These are phyloP conservation scores for Ganoderma multipileum DNA, from an alignment of 1,284 basidiomycete genomes.

Conservation along the genomic window DNA sequence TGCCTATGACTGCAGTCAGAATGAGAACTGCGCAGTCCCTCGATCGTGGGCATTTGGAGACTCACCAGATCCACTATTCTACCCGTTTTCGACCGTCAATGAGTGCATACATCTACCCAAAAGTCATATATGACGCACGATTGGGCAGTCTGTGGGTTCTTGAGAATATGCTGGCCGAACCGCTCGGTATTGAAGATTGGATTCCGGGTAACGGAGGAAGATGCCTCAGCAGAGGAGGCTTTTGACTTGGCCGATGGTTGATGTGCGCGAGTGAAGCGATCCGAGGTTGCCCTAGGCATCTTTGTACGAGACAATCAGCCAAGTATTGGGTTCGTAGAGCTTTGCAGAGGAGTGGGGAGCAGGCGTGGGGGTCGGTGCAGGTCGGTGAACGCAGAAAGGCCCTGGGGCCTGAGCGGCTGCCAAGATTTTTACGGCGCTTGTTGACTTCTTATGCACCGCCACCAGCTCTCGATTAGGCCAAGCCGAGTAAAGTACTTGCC, in stretches of 20 bases:
- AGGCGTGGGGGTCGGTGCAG: background rate
- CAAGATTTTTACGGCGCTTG: background rate
- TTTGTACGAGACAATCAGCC: background rate
- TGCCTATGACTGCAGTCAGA: conserved; percentile 59
- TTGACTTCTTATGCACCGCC: background rate
- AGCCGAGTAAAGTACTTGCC: too few relatives aligned
- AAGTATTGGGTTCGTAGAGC: background rate
- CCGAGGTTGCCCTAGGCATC: conserved; percentile 93
- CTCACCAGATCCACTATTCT: conserved; percentile 83
- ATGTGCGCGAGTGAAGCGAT: conserved; percentile 81
- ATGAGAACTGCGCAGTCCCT: conserved; percentile 2
- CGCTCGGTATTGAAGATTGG: conserved; percentile 93
- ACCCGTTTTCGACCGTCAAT: conserved; percentile 11
- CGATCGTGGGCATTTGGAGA: background rate
- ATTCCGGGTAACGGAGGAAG: conserved; percentile 65
- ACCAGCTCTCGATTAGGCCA: background rate
- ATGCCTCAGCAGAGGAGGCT: conserved; percentile 47
- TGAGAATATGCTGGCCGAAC: conserved; percentile 98
- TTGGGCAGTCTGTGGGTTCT: conserved; percentile 91
- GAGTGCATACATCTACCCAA: background rate
- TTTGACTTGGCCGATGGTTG: conserved; percentile 74
- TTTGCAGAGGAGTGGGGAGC: background rate
- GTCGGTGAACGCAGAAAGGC: too few relatives aligned
- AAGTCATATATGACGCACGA: conserved; percentile 59
- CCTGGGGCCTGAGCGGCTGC: background rate